Evolutionary conservation across 805 yeast genomes (phyloP), one percentile per base, ranked within the genome.

Genomic region (Yarrowia phangngaensis): DNA sequence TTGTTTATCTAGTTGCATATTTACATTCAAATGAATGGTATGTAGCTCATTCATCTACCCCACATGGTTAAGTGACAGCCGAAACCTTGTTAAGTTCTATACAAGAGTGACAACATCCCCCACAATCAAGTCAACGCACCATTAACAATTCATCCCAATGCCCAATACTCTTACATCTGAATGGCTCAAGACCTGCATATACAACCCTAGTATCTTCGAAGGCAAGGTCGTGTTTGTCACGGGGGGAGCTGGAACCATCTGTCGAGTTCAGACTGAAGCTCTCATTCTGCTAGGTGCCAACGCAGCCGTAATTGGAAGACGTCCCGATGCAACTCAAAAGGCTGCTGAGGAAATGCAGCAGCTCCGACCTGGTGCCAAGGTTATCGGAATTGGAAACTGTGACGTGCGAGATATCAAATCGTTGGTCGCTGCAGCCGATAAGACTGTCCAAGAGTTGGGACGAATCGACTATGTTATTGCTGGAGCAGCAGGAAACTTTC

Each of bases 401-500:
- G 97, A 89, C 62, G 97, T 90, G 16, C 75, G 97, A 54, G 76
- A 79, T 23, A 73, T 82, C 29, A 60, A 75, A 2, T 70, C 76
- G 12, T 57, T 89, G 54, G 72, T 67, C 13, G 60, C 58, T 4
- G 95, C 95, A 0, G 95, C 77, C 3, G 74, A 75, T 4, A 58
- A 60, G 33, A 79, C 95, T 0, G 85, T 88, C 16, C 61, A 66
- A 6, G 70, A 73, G 58, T 75, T 86, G 56, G 96, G 96, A 4
- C 70, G 75, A 53, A 82, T 89, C 52, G 97, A 89, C 65, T 84
- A 65, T 63, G 94, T 89, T 22, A 84, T 89, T 63, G 90, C 92
- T 31, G 97, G 97, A 11, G 97, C 97, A 2, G 97, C 97, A 3
- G 97, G 97, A 8, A 90, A 90, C 69, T 89, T 90, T 61, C 63